Conservation (phyloP, 805 yeast species). For the Torulaspora maleeae region DNA sequence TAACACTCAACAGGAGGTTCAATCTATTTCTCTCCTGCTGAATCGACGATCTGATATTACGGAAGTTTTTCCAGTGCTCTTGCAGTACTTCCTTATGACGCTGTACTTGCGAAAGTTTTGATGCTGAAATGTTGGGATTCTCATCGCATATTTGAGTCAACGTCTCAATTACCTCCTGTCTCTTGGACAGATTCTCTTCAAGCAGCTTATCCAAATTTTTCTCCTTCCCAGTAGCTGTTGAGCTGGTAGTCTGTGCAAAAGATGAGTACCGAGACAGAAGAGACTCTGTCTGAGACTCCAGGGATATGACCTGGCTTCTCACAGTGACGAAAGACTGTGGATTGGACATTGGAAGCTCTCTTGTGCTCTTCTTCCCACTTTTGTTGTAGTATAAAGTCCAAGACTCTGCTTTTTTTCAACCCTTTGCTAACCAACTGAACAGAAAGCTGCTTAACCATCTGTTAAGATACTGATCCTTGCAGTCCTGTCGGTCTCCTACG, state of each 20-base stretch:
- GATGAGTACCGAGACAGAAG: conserved; percentile 51
- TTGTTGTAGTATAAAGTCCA: neutral
- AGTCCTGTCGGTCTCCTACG: conserved; percentile 16
- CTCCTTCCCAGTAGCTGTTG: conserved; percentile 49
- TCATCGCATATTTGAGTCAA: conserved; percentile 53
- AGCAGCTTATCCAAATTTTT: conserved; percentile 41
- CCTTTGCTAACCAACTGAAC: conserved; percentile 14
- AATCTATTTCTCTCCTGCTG: conserved; percentile 71
- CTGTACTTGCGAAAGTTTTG: conserved; percentile 73
- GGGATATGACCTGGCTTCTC: conserved; percentile 60
- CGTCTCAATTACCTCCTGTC: conserved; percentile 51
- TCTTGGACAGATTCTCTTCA: conserved; percentile 47
- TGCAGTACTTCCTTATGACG: conserved; percentile 73
- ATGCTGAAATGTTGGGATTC: conserved; percentile 55
- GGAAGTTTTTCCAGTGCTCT: conserved; percentile 63
- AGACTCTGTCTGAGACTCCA: conserved; percentile 65
- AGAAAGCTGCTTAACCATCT: conserved; percentile 28
- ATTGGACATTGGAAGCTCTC: conserved; percentile 3
- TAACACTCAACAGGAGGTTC: conserved; percentile 69
- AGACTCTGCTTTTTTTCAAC: neutral
- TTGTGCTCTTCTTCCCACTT: neutral
- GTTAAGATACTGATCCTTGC: conserved; percentile 16
- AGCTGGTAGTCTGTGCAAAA: conserved; percentile 48
- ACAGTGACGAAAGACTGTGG: conserved; percentile 53
- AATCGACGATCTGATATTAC: conserved; percentile 53